Conservation (phyloP, 179 eudicot genomes). For the Beta corolliflora region DNA sequence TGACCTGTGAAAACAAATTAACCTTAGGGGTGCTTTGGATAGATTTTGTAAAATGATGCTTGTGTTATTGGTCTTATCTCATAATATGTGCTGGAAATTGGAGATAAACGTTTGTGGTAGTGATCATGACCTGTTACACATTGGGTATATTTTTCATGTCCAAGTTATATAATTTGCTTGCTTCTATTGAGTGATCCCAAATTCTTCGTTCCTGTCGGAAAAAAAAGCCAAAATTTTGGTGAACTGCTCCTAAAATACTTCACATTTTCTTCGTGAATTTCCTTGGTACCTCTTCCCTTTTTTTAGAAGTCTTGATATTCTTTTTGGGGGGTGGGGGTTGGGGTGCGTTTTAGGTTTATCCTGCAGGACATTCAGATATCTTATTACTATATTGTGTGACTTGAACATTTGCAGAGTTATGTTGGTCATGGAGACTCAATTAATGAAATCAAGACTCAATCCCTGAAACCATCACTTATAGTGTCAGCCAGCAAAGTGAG, state of each 20-base stretch:
- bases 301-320: not conserved
- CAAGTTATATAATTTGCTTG: not conserved
- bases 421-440: conserved; percentile 98
- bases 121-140: not conserved
- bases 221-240: too few species aligned
- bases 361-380: not conserved
- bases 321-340: not conserved
- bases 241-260: too few species aligned
- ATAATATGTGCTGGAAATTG: not conserved
- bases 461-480: conserved; percentile 83
- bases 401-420: conserved; percentile 60
- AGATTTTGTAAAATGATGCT: not conserved
- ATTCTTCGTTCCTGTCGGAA: not conserved
- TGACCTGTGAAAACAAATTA: not conserved
- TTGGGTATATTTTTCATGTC: not conserved
- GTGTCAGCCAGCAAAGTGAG: conserved; percentile 96
- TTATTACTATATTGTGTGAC: conserved; percentile 7
- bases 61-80: not conserved
- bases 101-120: not conserved
- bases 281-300: not conserved
- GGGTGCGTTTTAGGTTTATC: not conserved
- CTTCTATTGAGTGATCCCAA: not conserved
- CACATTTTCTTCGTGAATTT: too few species aligned
- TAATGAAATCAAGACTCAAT: conserved; percentile 90
- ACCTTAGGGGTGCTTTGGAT: not conserved